A percentile compares a stretch with the other conserved stretches of the same genome.
phyloP scores from a whole-genome alignment of 108 stramenopile species.

The Fragilaria radians region DNA sequence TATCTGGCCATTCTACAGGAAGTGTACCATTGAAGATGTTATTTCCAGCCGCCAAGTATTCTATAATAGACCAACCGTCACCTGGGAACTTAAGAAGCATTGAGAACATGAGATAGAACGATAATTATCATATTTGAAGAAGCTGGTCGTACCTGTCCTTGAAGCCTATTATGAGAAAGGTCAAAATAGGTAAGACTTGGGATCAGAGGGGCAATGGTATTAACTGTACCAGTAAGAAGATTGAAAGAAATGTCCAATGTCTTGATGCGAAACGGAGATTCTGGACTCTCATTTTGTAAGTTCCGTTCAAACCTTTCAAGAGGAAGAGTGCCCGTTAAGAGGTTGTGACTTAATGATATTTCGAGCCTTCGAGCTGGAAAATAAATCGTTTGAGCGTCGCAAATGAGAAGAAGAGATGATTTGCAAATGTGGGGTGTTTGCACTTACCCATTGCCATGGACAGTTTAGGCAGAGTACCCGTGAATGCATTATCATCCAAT shows the following conservation, averaged over 20 bases:
- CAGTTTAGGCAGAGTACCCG: slow-evolving; percentile 12
- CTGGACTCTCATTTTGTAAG: slow-evolving; percentile 6
- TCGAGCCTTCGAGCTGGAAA: not conserved
- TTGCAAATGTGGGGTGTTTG: not conserved
- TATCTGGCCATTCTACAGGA: not conserved
- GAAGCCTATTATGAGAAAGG: slow-evolving; percentile 19
- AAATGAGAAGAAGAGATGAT: not conserved
- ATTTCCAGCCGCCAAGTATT: not conserved
- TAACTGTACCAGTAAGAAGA: slow-evolving; percentile 10
- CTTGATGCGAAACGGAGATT: slow-evolving; percentile 1
- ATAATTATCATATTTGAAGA: too few species aligned
- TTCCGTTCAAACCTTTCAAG: slow-evolving; percentile 1
- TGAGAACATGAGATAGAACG: too few species aligned
- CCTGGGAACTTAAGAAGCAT: not conserved
- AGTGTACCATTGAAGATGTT: not conserved
- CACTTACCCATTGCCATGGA: not conserved
- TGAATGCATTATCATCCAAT: slow-evolving; percentile 20
- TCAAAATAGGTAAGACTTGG: slow-evolving; percentile 12
- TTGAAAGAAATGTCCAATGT: slow-evolving; percentile 16
- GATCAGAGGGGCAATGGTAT: slow-evolving; percentile 11
- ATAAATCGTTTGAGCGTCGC: not conserved
- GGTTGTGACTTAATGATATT: slow-evolving; percentile 10
- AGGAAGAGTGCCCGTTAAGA: slow-evolving; percentile 35
- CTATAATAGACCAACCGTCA: not conserved
- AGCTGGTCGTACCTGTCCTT: slow-evolving; percentile 9